Evolutionary conservation across 495 filamentous ascomycete species (phyloP), one percentile per base, ranked within the genome.

Genomic region (Trichoderma orchidacearum): DNA sequence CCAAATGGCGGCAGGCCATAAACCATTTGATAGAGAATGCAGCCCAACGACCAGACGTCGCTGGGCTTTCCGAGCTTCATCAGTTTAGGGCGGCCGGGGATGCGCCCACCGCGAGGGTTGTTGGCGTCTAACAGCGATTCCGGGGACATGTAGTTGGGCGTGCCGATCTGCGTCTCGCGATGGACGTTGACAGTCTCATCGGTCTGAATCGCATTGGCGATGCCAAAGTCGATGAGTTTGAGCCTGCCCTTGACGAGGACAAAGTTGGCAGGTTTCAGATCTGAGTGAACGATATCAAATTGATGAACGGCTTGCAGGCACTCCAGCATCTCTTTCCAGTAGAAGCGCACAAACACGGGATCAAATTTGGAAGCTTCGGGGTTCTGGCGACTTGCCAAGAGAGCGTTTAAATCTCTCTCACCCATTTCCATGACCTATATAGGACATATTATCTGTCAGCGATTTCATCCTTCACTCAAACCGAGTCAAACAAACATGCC

Each of bases 311-410:
- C 80, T 53, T 87, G 80, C 4, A 98, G 84, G 68, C 93, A 98
- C 63, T 94, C 89, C 3, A 98, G 85, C 94, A 98, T 97, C 71
- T 98, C 93, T 64, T 90, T 89, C 93, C 93, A 98, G 73, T 95
- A 95, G 70, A 89, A 89, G 8, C 93, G 85, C n/a, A 90, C 87
- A 62, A 96, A 97, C 52, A 83, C 86, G 9, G 87, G 76, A 65
- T 98, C 93, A 56, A 97, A 86, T 28, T 72, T 73, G 31, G 87
- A 81, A 57, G 86, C 81, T 61, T 91, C 88, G 0, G 81, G 74
- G 30, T 85, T 71, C 29, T 85, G 81, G 32, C 84, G 80, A 6
- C 79, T 85, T 15, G 67, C 66, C 29, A 98, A 82, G 17, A 96
- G 83, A 54, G 87, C 89, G 62, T 90, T 87, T 63, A 98, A 77